Evolutionary conservation across 2,329 filamentous ascomycete genomes (phyloP).

Genomic region (Xylaria sp.): DNA sequence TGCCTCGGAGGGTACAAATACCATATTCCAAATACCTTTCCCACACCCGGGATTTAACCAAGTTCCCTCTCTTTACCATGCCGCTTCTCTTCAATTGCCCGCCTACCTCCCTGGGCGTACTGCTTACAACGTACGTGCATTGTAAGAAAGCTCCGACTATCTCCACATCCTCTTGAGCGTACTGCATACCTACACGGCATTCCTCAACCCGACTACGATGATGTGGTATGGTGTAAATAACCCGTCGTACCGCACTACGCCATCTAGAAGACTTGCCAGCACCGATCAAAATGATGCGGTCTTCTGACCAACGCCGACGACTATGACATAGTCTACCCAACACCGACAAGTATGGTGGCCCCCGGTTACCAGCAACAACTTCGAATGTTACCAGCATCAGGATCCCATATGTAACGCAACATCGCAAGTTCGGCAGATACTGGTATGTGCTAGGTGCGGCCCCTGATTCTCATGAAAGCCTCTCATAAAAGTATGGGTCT

Average conservation of each 20-base stretch:
- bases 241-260: constrained; percentile 21
- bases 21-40: constrained; percentile 35
- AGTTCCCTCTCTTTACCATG: constrained; percentile 2
- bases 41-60: constrained; percentile 15
- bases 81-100: constrained; percentile 6
- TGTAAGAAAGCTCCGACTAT: background rate
- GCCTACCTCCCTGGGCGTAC: background rate
- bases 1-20: background rate
- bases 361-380: constrained; percentile 5
- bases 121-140: too few species aligned
- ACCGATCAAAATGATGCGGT: background rate
- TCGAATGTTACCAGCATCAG: constrained; percentile 7
- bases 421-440: constrained; percentile 4
- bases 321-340: background rate
- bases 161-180: background rate
- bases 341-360: constrained; percentile 3
- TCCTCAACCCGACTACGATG: background rate
- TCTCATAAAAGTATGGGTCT: constrained; percentile 14
- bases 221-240: background rate
- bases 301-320: background rate
- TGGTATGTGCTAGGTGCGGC: constrained; percentile 5
- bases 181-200: background rate
- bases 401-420: constrained; percentile 28
- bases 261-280: background rate
- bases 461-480: constrained; percentile 20